Evolutionary conservation across 164 flowering plant species (phyloP).

Genomic region (Magnolia changhungtana): DNA sequence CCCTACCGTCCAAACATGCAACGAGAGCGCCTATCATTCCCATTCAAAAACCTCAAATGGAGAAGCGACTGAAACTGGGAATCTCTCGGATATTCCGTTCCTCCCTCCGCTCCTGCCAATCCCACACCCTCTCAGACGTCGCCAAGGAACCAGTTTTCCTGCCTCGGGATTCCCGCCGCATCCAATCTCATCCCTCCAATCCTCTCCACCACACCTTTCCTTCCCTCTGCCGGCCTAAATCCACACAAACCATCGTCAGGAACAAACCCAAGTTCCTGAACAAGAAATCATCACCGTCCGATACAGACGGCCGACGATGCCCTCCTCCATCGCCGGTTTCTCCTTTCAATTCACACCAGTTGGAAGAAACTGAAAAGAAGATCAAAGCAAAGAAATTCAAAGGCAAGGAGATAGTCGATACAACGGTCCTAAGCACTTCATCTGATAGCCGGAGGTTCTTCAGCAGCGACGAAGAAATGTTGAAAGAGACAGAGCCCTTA

Average conservation of each 20-base stretch:
- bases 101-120: slow-evolving; percentile 50
- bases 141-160: slow-evolving; percentile 29
- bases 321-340: slow-evolving; percentile 48
- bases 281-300: neutral
- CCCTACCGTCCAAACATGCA: neutral
- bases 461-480: slow-evolving; percentile 45
- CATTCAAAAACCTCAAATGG: slow-evolving; percentile 30
- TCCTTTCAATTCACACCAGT: slow-evolving; percentile 12
- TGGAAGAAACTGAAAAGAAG: neutral
- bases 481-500: slow-evolving; percentile 44
- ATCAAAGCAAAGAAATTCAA: slow-evolving; percentile 6
- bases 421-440: slow-evolving; percentile 9
- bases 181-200: slow-evolving; percentile 25
- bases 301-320: slow-evolving; percentile 26
- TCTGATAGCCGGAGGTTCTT: slow-evolving; percentile 29
- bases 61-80: slow-evolving; percentile 40
- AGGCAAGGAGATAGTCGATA: neutral
- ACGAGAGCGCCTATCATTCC: neutral
- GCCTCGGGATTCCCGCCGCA: slow-evolving; percentile 16
- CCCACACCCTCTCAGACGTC: slow-evolving; percentile 40
- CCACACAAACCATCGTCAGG: neutral
- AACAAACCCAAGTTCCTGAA: neutral
- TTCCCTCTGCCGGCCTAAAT: slow-evolving; percentile 32
- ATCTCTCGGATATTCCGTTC: slow-evolving; percentile 50
- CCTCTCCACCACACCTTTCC: slow-evolving; percentile 24